Evolutionary conservation across 1,139 yeast genomes (phyloP).

Genomic region (Pichia sp.): DNA sequence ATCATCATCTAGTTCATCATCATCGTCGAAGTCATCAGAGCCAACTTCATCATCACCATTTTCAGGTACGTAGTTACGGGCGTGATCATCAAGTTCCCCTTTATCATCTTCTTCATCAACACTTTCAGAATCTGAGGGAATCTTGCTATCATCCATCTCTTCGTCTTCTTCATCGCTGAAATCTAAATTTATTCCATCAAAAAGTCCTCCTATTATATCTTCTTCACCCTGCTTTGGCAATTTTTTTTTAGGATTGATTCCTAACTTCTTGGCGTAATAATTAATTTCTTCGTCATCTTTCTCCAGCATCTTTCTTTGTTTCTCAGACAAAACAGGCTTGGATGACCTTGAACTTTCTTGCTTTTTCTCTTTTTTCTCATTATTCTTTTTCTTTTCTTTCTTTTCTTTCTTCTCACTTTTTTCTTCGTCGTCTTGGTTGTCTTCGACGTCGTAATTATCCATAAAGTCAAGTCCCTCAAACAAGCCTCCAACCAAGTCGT

Average conservation of each 20-base stretch:
- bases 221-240: conserved; percentile 28
- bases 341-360: conserved; percentile 10
- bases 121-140: neutral
- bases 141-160: neutral
- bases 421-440: neutral
- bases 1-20: conserved; percentile 43
- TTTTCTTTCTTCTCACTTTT: conserved; percentile 1
- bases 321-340: conserved; percentile 7
- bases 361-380: conserved; percentile 2
- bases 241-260: conserved; percentile 34
- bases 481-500: conserved; percentile 32
- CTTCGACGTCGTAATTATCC: conserved; percentile 14
- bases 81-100: neutral
- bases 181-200: conserved; percentile 48
- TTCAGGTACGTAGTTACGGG: neutral
- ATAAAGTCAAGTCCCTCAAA: conserved; percentile 49
- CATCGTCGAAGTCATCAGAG: conserved; percentile 45
- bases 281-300: conserved; percentile 78
- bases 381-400: conserved; percentile 2
- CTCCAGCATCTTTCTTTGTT: conserved; percentile 42
- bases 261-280: conserved; percentile 78
- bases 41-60: conserved; percentile 28
- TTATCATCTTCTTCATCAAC: neutral
- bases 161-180: conserved; percentile 3
- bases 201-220: conserved; percentile 32